Evolutionary conservation across 2,329 filamentous ascomycete species (phyloP).

Genomic region (Zymoseptoria pseudotritici): DNA sequence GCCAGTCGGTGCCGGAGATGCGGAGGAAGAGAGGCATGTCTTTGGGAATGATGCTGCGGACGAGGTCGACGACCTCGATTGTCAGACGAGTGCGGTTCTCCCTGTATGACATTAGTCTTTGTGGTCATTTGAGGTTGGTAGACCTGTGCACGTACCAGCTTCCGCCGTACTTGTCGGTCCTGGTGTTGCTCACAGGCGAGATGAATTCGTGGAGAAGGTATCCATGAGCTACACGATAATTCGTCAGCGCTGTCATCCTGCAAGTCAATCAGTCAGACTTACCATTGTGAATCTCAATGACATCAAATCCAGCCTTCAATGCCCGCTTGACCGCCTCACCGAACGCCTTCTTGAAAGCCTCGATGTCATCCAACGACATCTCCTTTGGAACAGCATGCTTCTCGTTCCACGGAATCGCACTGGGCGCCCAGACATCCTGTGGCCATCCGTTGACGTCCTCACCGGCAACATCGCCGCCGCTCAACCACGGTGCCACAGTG

Average conservation of each 20-base stretch:
- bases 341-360: conserved; percentile 56
- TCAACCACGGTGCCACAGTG: conserved; percentile 58
- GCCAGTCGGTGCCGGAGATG: conserved; percentile 69
- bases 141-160: conserved; percentile 31
- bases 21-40: conserved; percentile 66
- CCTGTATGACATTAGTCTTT: conserved; percentile 22
- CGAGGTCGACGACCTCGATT: conserved; percentile 58
- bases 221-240: conserved; percentile 58
- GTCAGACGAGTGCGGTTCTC: conserved; percentile 64
- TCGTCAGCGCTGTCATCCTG: background rate
- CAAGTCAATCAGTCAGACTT: conserved; percentile 46
- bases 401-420: conserved; percentile 55
- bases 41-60: conserved; percentile 56
- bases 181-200: conserved; percentile 60
- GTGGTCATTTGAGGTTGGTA: background rate
- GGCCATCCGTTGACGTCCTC: conserved; percentile 45
- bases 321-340: conserved; percentile 51
- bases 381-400: conserved; percentile 56
- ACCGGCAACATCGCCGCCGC: conserved; percentile 46
- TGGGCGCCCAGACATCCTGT: conserved; percentile 49
- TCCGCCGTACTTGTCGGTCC: conserved; percentile 62
- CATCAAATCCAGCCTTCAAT: conserved; percentile 59
- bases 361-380: conserved; percentile 62
- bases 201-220: conserved; percentile 68
- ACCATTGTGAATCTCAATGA: conserved; percentile 66